Conservation (phyloP, 106 monocot genomes). For the Iris macrosiphon region DNA sequence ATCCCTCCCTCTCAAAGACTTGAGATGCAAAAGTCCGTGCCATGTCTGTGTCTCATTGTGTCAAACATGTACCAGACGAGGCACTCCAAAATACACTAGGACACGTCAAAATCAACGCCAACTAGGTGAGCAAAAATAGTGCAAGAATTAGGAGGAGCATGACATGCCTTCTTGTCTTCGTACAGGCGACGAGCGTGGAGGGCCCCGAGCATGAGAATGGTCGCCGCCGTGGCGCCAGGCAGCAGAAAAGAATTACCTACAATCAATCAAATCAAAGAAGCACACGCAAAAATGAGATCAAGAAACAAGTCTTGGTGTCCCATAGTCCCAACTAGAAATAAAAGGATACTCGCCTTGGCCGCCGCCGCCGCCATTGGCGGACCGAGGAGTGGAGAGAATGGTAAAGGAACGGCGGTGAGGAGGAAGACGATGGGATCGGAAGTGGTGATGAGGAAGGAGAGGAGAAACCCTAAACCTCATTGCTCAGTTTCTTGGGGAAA, state of each 20-base stretch:
- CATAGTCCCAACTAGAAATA: not conserved
- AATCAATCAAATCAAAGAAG: not conserved
- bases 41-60: too few relatives aligned
- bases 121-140: too few relatives aligned
- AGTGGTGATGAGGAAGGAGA: conserved; percentile 17
- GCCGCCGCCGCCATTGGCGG: conserved; percentile 28
- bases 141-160: conserved; percentile 1
- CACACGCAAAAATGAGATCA: not conserved
- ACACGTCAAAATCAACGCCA: too few relatives aligned
- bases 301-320: not conserved
- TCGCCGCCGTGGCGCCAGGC: conserved; percentile 85
- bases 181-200: conserved; percentile 89
- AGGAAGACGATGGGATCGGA: not conserved
- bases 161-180: conserved; percentile 70
- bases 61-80: too few relatives aligned
- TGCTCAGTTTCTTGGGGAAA: not conserved
- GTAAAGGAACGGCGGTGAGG: conserved; percentile 5
- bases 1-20: too few relatives aligned
- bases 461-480: conserved; percentile 51
- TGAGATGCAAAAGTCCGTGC: too few relatives aligned
- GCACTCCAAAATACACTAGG: too few relatives aligned
- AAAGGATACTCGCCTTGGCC: conserved; percentile 3
- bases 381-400: conserved; percentile 40
- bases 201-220: conserved; percentile 80
- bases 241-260: conserved; percentile 56